Evolutionary conservation across 371 early-diverging fungal species (phyloP), one percentile per base, ranked within the genome.

Genomic region (Apophysomyces trapeziformis): DNA sequence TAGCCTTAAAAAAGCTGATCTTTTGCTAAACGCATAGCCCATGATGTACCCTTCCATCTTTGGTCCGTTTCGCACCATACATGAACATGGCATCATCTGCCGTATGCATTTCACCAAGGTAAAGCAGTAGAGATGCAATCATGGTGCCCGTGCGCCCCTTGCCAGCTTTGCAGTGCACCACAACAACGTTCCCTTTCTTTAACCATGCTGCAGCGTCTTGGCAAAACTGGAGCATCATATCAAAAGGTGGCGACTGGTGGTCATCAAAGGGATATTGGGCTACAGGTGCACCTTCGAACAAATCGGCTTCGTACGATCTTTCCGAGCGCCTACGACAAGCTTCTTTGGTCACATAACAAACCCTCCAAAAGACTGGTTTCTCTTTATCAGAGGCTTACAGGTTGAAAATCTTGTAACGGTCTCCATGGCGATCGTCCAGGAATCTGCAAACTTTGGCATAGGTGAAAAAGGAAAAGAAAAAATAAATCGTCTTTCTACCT

Each of bases 121-220:
- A 80, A 1, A 92, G 65, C 43, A 92, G 68, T 26, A 87, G 74
- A 4, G 88, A 69, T 38, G 89, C 85, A 26, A 92, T 75, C 76
- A 91, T 85, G 8, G 87, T 84, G 4, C 93, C 93, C 7, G 93
- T 92, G 14, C 93, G 74, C 5, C 93, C 93, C 63, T 92, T 92
- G 9, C 92, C 93, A 18, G 93, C 93, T 66, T 92, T 92, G 66
- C 93, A 92, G 67, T 92, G 93, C 6, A 92, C 75, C 1, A 83
- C 91, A 0, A 88, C 90, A 8, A 90, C 83, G 57, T 90, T 85
- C 12, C 76, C 75, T 11, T 57, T 59, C 8, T 75, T 61, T 6
- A 92, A 61, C 88, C 89, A 92, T 16, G 68, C 66, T 2, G 76
- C 69, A 2, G 89, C 89, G 64, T 90, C 90, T 47, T 73, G 65